Percentiles rank a stretch among this genome's conserved stretches.
phyloP scores from a whole-genome alignment of 352 stramenopile genomes.

The Hyaloperonospora brassicae region DNA sequence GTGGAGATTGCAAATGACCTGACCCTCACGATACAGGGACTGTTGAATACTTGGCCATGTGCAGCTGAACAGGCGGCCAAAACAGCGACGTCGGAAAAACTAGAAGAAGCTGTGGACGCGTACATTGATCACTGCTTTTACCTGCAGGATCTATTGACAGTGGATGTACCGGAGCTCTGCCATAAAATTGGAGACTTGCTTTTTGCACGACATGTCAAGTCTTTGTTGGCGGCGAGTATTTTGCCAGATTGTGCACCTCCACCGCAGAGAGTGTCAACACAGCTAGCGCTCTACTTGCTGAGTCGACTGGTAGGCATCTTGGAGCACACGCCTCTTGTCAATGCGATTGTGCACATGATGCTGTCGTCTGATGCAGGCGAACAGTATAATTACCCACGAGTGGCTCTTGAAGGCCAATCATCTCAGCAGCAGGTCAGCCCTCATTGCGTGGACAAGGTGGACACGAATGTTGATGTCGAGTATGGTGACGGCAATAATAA shows the following conservation, averaged over 20 bases:
- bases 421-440: slow-evolving; percentile 15
- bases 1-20: slow-evolving; percentile 69
- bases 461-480: too few species aligned
- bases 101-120: slow-evolving; percentile 70
- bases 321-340: slow-evolving; percentile 74
- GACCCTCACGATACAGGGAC: slow-evolving; percentile 63
- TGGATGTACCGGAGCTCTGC: slow-evolving; percentile 75
- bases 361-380: slow-evolving; percentile 53
- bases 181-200: slow-evolving; percentile 73
- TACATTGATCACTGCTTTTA: slow-evolving; percentile 85
- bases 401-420: slow-evolving; percentile 48
- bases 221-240: slow-evolving; percentile 60
- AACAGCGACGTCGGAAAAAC: slow-evolving; percentile 47
- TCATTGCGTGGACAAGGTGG: too few species aligned
- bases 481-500: too few species aligned
- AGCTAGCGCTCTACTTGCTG: slow-evolving; percentile 69
- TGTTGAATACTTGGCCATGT: slow-evolving; percentile 55
- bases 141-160: slow-evolving; percentile 75
- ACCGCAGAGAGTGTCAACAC: slow-evolving; percentile 64
- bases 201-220: slow-evolving; percentile 60
- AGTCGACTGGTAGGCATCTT: slow-evolving; percentile 65
- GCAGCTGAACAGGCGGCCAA: slow-evolving; percentile 5
- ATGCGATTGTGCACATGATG: slow-evolving; percentile 72
- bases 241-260: slow-evolving; percentile 68
- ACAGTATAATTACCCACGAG: slow-evolving; percentile 48